These are phyloP conservation scores for Hericium rajendrae DNA, from an alignment of 768 basidiomycete species.

Conservation along the genomic window DNA sequence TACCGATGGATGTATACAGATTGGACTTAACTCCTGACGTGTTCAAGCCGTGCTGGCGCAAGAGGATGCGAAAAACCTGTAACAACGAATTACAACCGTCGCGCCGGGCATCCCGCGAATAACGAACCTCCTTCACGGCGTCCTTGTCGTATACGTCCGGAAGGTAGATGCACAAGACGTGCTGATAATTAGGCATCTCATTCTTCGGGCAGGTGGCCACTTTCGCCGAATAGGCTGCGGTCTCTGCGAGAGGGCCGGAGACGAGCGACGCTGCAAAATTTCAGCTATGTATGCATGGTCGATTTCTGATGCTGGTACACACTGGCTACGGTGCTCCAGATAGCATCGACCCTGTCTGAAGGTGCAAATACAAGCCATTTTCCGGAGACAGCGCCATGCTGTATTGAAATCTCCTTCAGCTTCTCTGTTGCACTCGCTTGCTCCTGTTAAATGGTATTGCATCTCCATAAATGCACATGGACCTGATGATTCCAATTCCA, in stretches of 20 bases:
- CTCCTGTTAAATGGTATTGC: conserved; percentile 26
- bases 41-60: conserved; percentile 55
- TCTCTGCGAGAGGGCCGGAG: conserved; percentile 51
- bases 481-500: conserved; percentile 1
- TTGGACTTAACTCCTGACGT: conserved; percentile 65
- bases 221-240: conserved; percentile 47
- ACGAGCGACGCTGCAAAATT: conserved; percentile 45
- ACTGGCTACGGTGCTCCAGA: conserved; percentile 61
- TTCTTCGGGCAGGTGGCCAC: conserved; percentile 52
- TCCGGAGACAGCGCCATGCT: conserved; percentile 44
- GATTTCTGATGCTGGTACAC: conserved; percentile 10
- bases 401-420: conserved; percentile 49
- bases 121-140: conserved; percentile 41
- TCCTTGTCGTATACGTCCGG: conserved; percentile 63
- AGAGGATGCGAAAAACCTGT: conserved; percentile 60
- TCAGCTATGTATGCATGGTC: background rate
- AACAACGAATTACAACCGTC: background rate
- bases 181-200: conserved; percentile 42
- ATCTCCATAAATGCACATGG: background rate
- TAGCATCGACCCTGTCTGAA: conserved; percentile 47
- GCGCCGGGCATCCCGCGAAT: background rate
- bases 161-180: conserved; percentile 63
- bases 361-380: conserved; percentile 72
- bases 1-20: conserved; percentile 56
- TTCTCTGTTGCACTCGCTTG: conserved; percentile 50